Evolutionary conservation across 352 stramenopile species (phyloP).

Genomic region (Globisporangium barbulae): DNA sequence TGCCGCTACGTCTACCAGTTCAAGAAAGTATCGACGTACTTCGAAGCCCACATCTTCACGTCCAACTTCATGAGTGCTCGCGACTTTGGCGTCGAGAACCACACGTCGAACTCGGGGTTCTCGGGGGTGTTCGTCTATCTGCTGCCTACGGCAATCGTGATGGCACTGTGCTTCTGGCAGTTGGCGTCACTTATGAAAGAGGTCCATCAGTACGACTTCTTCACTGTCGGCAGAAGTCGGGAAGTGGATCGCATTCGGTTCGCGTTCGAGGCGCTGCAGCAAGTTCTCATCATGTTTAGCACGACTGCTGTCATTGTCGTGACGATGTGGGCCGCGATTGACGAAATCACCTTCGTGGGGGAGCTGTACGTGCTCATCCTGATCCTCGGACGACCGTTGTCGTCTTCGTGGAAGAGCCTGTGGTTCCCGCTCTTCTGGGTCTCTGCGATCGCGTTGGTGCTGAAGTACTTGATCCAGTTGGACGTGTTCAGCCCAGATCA

Average conservation of each 20-base stretch:
- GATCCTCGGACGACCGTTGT: conserved; percentile 48
- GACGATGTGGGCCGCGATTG: conserved; percentile 63
- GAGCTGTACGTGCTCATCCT: conserved; percentile 66
- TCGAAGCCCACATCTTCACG: conserved; percentile 68
- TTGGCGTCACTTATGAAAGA: conserved; percentile 70
- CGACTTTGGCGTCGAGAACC: conserved; percentile 72
- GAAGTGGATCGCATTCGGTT: conserved; percentile 51
- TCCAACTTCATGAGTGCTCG: conserved; percentile 63
- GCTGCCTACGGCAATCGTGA: conserved; percentile 64
- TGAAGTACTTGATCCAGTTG: conserved; percentile 72
- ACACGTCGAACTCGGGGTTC: conserved; percentile 48
- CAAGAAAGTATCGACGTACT: conserved; percentile 54
- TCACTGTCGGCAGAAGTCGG: conserved; percentile 51
- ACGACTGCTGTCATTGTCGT: conserved; percentile 62
- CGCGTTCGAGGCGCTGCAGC: conserved; percentile 53
- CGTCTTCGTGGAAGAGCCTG: conserved; percentile 57
- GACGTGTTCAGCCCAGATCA: conserved; percentile 44
- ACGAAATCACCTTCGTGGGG: conserved; percentile 60
- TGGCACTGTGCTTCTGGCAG: conserved; percentile 81
- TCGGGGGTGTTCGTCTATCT: conserved; percentile 81
- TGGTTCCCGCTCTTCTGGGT: conserved; percentile 85
- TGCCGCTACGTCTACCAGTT: conserved; percentile 84
- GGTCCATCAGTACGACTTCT: conserved; percentile 58
- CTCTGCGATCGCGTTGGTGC: conserved; percentile 44
- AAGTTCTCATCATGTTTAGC: conserved; percentile 69